phyloP scores from a whole-genome alignment of 805 yeast species.

The Kurtzmaniella cleridarum region DNA sequence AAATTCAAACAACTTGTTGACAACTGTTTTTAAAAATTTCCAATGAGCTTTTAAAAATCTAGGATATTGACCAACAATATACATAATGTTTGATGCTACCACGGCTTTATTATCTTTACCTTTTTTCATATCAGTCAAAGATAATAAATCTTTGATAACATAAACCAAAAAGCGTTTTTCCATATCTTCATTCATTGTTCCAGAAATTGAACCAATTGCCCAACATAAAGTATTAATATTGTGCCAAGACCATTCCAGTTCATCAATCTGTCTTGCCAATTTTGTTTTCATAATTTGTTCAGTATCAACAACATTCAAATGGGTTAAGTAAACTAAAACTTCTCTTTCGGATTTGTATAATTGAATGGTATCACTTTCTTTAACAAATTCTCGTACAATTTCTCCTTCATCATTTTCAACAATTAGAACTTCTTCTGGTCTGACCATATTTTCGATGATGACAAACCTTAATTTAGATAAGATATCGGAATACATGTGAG shows the following conservation, averaged over 20 bases:
- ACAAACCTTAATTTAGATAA: constrained; percentile 82
- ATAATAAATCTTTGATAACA: constrained; percentile 86
- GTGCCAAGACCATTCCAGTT: constrained; percentile 98
- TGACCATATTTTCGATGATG: constrained; percentile 95
- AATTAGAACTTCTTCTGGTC: constrained; percentile 96
- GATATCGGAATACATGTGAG: constrained; percentile 73
- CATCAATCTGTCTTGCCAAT: constrained; percentile 89
- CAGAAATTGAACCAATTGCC: constrained; percentile 99
- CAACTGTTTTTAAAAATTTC: constrained; percentile 94
- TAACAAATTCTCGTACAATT: constrained; percentile 94
- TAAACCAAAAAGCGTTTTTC: constrained; percentile 91
- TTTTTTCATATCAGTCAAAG: constrained; percentile 90
- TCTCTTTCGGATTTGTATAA: constrained; percentile 94
- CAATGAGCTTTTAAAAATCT: constrained; percentile 96
- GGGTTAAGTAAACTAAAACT: constrained; percentile 90
- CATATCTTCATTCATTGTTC: constrained; percentile 97
- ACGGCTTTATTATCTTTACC: constrained; percentile 99
- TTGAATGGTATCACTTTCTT: constrained; percentile 95
- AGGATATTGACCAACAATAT: constrained; percentile 98
- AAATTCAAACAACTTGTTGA: constrained; percentile 90
- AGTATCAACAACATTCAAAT: constrained; percentile 89
- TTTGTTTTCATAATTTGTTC: constrained; percentile 91
- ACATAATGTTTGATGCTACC: constrained; percentile 99
- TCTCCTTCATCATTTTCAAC: constrained; percentile 99
- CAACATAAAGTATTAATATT: constrained; percentile 95